Base-by-base conservation (phyloP, 305 asterid species). In the Solanum aculeatissimum region DNA sequence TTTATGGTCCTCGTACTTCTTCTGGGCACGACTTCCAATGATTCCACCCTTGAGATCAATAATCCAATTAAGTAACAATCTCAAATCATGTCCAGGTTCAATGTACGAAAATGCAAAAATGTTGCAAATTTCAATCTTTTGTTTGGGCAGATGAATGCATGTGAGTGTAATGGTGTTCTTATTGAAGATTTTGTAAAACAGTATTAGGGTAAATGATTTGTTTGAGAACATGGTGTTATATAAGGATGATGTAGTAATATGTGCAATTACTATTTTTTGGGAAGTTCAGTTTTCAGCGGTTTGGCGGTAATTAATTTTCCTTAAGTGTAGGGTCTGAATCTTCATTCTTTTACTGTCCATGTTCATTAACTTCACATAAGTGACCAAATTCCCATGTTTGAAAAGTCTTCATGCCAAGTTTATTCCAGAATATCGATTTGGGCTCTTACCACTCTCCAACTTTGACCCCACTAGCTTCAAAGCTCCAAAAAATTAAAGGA, bases 1-100 rank as follows among this genome's bases (percentile, higher is more conserved):
- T 81, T n/a, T 11, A 84, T 65, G 89, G 88, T 69, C 35, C 83
- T 58, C 29, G 32, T 72, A 54, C 74, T 45, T 75, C 40, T 81
- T 81, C 65, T 53, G 81, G 72, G 25, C 72, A 55, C 57, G 29
- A 38, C 55, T 38, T 29, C 35, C 35, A 6, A 54, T 54, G 60
- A 54, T 54, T 54, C 74, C 45, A 65, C n/a, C 65, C 5, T 63
- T 63, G n/a, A 63, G 9, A 63, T 63, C 71, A 63, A 27, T 42
- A 63, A 40, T 70, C 19, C 29, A 70, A 70, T 70, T 19, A 19
- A 38, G 53, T 70, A 40, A n/a, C 79, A 70, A n/a, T 70, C 54
- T 70, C 53, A 70, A n/a, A 40, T 70, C 3, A 55, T 58, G 72
- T 57, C 54, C 13, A 80, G 53, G 70, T 49, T 51, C 65, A 49